A percentile compares a stretch with the other conserved stretches of the same genome.
phyloP scores from a whole-genome alignment of 2,329 filamentous ascomycete species.

The Juglanconis juglandina region DNA sequence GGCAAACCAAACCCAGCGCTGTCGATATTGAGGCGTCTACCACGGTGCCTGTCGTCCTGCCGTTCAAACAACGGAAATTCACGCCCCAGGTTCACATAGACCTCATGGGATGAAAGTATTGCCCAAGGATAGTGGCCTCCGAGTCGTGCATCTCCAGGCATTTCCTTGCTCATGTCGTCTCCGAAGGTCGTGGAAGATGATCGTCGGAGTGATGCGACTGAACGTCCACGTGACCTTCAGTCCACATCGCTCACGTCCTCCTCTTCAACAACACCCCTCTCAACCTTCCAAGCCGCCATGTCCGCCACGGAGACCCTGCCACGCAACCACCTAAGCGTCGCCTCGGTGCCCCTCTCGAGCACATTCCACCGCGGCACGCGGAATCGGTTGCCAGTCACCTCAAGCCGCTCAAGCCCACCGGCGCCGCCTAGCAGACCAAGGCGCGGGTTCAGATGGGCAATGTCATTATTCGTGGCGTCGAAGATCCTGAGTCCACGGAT shows the following conservation, averaged over 20 bases:
- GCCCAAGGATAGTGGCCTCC: too few relatives aligned
- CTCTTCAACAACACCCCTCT: slow-evolving; percentile 35
- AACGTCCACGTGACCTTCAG: background rate
- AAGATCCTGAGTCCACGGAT: slow-evolving; percentile 72
- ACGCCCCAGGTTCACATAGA: too few relatives aligned
- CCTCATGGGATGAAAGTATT: too few relatives aligned
- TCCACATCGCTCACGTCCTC: slow-evolving; percentile 30
- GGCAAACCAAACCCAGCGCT: too few relatives aligned
- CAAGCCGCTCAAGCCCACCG: slow-evolving; percentile 60
- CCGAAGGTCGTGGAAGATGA: too few relatives aligned
- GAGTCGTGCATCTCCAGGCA: too few relatives aligned
- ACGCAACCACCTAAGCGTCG: slow-evolving; percentile 75
- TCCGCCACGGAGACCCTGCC: slow-evolving; percentile 67
- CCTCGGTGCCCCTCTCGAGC: slow-evolving; percentile 82
- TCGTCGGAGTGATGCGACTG: background rate
- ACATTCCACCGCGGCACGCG: slow-evolving; percentile 81
- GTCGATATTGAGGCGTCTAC: too few relatives aligned
- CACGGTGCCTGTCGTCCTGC: too few relatives aligned
- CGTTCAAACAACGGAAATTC: too few relatives aligned
- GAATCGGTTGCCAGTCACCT: slow-evolving; percentile 83
- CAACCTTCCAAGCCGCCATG: slow-evolving; percentile 53
- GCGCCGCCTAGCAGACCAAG: slow-evolving; percentile 71
- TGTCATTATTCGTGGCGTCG: slow-evolving; percentile 81
- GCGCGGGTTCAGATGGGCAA: slow-evolving; percentile 74
- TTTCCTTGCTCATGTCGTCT: too few relatives aligned